A percentile compares a stretch with the other conserved stretches of the same genome.
Conservation (phyloP, 805 yeast species). For the Cyberlindnera galapagoensis region DNA sequence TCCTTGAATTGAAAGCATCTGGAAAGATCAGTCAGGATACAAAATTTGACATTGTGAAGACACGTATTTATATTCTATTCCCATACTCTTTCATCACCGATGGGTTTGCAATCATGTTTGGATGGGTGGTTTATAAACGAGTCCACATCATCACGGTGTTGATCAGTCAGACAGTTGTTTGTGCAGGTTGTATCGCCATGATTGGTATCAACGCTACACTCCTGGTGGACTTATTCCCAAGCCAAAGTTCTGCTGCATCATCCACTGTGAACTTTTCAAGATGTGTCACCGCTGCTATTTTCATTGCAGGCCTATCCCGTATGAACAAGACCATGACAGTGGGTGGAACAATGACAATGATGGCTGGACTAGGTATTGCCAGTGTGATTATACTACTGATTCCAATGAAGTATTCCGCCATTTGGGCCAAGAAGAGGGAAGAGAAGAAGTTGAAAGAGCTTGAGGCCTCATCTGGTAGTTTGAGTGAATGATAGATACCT, state of each 20-base stretch:
- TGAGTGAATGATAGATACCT: no score
- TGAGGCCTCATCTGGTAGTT: no score
- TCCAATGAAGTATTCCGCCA: slow-evolving; percentile 27
- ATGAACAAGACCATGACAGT: slow-evolving; percentile 53
- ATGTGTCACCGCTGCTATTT: slow-evolving; percentile 66
- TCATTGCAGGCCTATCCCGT: slow-evolving; percentile 56
- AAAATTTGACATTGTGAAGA: slow-evolving; percentile 46
- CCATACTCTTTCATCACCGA: slow-evolving; percentile 36
- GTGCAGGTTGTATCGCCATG: slow-evolving; percentile 53
- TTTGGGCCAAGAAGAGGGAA: slow-evolving; percentile 23
- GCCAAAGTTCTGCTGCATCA: slow-evolving; percentile 64
- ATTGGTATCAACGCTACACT: slow-evolving; percentile 56
- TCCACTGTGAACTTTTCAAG: slow-evolving; percentile 68
- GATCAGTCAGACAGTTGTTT: slow-evolving; percentile 49
- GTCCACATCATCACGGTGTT: slow-evolving; percentile 21
- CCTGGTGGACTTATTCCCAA: slow-evolving; percentile 71
- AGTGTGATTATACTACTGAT: slow-evolving; percentile 22
- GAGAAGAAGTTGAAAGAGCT: slow-evolving; percentile 6
- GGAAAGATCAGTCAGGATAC: slow-evolving; percentile 19
- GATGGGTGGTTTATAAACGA: slow-evolving; percentile 60
- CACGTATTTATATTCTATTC: slow-evolving; percentile 44
- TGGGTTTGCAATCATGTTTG: slow-evolving; percentile 46
- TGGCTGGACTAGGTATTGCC: slow-evolving; percentile 42
- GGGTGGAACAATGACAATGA: slow-evolving; percentile 76
- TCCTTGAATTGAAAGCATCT: slow-evolving; percentile 13